These are phyloP conservation scores for Botryosphaeria agaves DNA, from an alignment of 2,329 filamentous ascomycete species.

Conservation along the genomic window DNA sequence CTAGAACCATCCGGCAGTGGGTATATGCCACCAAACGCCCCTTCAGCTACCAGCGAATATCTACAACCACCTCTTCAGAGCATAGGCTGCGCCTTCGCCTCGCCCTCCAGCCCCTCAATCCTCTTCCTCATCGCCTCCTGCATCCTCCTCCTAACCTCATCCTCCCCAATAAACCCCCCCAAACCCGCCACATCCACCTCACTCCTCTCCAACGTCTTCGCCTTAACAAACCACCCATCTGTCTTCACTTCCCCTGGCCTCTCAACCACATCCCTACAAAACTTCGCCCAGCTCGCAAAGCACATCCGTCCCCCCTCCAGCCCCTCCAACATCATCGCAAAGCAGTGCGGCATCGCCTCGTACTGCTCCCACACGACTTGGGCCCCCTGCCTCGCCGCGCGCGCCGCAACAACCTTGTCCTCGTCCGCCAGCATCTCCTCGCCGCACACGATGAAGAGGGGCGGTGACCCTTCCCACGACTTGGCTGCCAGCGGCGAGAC, in stretches of 20 bases:
- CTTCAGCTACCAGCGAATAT: too few relatives aligned
- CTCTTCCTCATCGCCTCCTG: constrained; percentile 1
- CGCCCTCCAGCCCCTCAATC: background rate
- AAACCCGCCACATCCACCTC: constrained; percentile 12
- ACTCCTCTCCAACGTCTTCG: constrained; percentile 13
- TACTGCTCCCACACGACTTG: constrained; percentile 52
- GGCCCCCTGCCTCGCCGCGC: constrained; percentile 39
- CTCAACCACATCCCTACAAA: constrained; percentile 14
- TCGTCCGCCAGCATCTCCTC: constrained; percentile 59
- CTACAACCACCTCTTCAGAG: too few relatives aligned
- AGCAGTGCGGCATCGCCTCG: constrained; percentile 68
- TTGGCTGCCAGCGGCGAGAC: constrained; percentile 40
- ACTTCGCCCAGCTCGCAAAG: constrained; percentile 18
- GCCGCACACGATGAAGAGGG: constrained; percentile 50
- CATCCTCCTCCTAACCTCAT: constrained; percentile 8
- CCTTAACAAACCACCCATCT: constrained; percentile 11
- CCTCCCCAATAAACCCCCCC: constrained; percentile 14
- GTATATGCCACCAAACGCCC: too few relatives aligned
- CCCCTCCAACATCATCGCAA: constrained; percentile 24
- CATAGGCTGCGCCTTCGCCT: background rate
- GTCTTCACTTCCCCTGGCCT: constrained; percentile 7
- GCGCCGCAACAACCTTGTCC: constrained; percentile 39
- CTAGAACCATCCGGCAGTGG: too few relatives aligned
- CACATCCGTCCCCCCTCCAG: constrained; percentile 13
- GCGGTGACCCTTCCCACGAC: constrained; percentile 45